These are phyloP conservation scores for Friedmanniomyces simplex DNA, from an alignment of 495 filamentous ascomycete genomes.

Conservation along the genomic window DNA sequence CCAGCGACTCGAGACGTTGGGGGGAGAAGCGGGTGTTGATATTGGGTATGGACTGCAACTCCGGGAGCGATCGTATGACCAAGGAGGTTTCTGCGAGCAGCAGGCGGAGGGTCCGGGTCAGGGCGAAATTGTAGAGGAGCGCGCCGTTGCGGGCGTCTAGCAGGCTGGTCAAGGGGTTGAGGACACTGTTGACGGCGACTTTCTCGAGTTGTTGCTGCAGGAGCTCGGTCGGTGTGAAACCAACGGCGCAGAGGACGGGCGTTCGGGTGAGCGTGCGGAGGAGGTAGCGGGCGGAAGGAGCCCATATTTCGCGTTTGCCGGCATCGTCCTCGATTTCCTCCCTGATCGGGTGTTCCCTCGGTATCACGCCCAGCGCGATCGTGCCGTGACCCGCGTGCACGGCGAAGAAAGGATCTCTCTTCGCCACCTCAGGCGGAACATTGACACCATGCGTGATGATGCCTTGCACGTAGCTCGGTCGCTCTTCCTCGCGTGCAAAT, in stretches of 20 bases:
- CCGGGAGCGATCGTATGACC: conserved; percentile 54
- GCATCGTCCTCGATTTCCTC: conserved; percentile 1
- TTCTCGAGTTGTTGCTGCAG: conserved; percentile 63
- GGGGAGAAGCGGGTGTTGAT: conserved; percentile 45
- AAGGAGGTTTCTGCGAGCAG: conserved; percentile 56
- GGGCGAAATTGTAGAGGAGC: conserved; percentile 50
- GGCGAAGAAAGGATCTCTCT: conserved; percentile 44
- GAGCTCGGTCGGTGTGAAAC: conserved; percentile 39
- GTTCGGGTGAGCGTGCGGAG: conserved; percentile 29
- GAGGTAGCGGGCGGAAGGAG: conserved; percentile 27
- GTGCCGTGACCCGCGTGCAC: conserved; percentile 54
- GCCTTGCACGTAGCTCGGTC: conserved; percentile 68
- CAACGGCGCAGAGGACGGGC: conserved; percentile 35
- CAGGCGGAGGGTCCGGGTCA: conserved; percentile 47
- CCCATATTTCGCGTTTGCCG: conserved; percentile 17
- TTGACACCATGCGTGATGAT: conserved; percentile 58
- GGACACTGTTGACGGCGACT: conserved; percentile 64
- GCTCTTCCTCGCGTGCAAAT: conserved; percentile 51
- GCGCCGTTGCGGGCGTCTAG: conserved; percentile 64
- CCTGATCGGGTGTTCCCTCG: conserved; percentile 15
- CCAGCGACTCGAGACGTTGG: conserved; percentile 45
- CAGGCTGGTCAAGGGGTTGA: conserved; percentile 73
- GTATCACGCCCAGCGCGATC: conserved; percentile 48
- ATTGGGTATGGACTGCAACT: conserved; percentile 53
- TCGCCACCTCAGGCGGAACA: conserved; percentile 21